Evolutionary conservation across 805 yeast genomes (phyloP).

Genomic region (Yarrowia bubula): DNA sequence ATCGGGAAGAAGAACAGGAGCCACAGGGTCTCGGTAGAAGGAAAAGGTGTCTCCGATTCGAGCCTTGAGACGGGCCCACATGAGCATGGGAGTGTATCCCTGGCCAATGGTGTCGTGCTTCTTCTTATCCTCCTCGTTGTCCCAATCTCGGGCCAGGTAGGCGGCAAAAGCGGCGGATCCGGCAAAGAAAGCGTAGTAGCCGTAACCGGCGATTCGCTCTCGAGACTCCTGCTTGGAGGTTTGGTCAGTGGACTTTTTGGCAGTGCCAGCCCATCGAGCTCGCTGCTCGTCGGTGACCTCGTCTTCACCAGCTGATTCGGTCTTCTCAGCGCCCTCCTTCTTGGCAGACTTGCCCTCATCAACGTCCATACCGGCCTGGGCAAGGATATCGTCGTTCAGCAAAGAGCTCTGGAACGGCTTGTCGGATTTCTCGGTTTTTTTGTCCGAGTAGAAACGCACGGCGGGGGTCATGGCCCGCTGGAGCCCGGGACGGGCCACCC

Average conservation of each 20-base stretch:
- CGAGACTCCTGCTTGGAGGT: constrained; percentile 52
- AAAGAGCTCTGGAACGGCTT: constrained; percentile 48
- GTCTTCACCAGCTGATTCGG: constrained; percentile 24
- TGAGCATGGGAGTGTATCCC: constrained; percentile 64
- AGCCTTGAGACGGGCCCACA: constrained; percentile 66
- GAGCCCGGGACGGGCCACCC: constrained; percentile 21
- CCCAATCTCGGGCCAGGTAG: constrained; percentile 84
- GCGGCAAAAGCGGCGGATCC: constrained; percentile 52
- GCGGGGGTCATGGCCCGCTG: constrained; percentile 19
- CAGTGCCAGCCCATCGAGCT: constrained; percentile 53
- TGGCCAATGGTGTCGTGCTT: constrained; percentile 53
- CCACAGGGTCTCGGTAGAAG: constrained; percentile 89
- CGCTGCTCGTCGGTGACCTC: constrained; percentile 36
- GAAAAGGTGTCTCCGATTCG: constrained; percentile 74
- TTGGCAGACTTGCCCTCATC: constrained; percentile 31
- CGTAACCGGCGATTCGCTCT: constrained; percentile 74
- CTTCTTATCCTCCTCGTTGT: constrained; percentile 66
- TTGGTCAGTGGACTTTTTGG: constrained; percentile 41
- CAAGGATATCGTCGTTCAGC: constrained; percentile 75
- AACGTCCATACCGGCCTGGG: constrained; percentile 76
- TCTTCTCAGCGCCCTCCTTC: constrained; percentile 19
- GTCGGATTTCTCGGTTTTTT: constrained; percentile 30
- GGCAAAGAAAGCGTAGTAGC: constrained; percentile 56
- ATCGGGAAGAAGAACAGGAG: constrained; percentile 89
- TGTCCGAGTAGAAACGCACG: constrained; percentile 31